Conservation (phyloP, 345 rosid genomes). For the Eutrema heterophyllum region DNA sequence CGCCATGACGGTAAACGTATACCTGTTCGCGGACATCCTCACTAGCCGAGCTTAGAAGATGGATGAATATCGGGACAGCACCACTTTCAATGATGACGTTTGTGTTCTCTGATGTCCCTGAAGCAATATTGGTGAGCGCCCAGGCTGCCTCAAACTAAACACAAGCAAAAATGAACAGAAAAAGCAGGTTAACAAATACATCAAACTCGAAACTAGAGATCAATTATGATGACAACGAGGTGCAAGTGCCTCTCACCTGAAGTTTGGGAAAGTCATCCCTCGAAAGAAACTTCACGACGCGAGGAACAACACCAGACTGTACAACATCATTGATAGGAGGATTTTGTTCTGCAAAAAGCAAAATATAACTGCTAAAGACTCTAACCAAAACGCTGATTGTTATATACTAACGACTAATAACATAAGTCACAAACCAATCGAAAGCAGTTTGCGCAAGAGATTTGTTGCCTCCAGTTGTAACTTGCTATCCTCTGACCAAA, state of each 20-base stretch:
- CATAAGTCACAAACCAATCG: conserved; percentile 48
- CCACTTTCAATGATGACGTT: conserved; percentile 70
- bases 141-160: conserved; percentile 83
- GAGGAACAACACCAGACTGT: conserved; percentile 68
- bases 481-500: conserved; percentile 58
- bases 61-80: conserved; percentile 63
- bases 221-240: not conserved
- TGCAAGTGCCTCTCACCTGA: conserved; percentile 43
- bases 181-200: not conserved
- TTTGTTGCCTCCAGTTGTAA: conserved; percentile 61
- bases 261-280: conserved; percentile 77
- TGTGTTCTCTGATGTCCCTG: conserved; percentile 78
- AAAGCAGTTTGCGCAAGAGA: conserved; percentile 67
- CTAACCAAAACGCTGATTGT: not conserved
- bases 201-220: not conserved
- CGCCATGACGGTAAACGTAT: not conserved
- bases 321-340: conserved; percentile 78
- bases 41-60: conserved; percentile 55
- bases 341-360: conserved; percentile 47
- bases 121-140: conserved; percentile 83
- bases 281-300: conserved; percentile 64
- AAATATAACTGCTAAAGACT: not conserved
- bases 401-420: not conserved
- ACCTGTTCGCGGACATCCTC: conserved; percentile 90
- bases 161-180: not conserved